These are phyloP conservation scores for Lenzites betulinus DNA, from an alignment of 768 basidiomycete species.

Conservation along the genomic window DNA sequence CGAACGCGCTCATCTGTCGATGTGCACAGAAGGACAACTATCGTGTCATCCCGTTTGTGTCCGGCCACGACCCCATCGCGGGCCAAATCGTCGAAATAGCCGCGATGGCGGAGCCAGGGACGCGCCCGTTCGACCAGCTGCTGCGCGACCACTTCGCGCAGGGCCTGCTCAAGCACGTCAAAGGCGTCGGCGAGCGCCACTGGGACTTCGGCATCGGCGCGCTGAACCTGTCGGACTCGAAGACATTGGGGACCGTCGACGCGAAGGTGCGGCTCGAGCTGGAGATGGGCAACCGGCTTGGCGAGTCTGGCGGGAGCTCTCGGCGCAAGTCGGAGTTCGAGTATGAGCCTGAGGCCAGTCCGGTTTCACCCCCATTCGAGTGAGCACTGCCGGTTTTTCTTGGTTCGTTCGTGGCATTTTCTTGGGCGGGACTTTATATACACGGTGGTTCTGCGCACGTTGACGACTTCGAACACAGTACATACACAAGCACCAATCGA, in stretches of 20 bases:
- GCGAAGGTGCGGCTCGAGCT: slow-evolving; percentile 31
- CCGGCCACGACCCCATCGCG: slow-evolving; percentile 31
- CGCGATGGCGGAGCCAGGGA: slow-evolving; percentile 32
- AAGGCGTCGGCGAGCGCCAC: slow-evolving; percentile 32
- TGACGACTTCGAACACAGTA: no score
- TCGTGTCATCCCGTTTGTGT: slow-evolving; percentile 32
- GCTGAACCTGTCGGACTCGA: slow-evolving; percentile 26
- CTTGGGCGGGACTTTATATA: no score
- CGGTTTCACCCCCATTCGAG: no score
- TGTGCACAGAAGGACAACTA: slow-evolving; percentile 32
- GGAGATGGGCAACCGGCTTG: slow-evolving; percentile 29
- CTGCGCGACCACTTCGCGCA: slow-evolving; percentile 37
- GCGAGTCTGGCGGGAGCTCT: no score
- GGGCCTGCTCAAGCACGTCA: slow-evolving; percentile 37
- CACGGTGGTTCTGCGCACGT: no score
- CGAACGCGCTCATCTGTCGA: background rate
- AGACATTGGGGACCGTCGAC: slow-evolving; percentile 28
- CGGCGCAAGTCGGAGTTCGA: no score
- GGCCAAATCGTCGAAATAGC: slow-evolving; percentile 29
- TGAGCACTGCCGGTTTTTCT: no score
- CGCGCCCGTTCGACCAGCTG: slow-evolving; percentile 37
- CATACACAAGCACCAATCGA: no score
- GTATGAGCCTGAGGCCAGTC: no score
- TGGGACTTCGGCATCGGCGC: slow-evolving; percentile 27
- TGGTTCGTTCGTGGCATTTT: no score